Percentiles rank a stretch among this genome's conserved stretches.
These are phyloP conservation scores for Terana coerulea DNA, from an alignment of 768 basidiomycete species.

Conservation along the genomic window DNA sequence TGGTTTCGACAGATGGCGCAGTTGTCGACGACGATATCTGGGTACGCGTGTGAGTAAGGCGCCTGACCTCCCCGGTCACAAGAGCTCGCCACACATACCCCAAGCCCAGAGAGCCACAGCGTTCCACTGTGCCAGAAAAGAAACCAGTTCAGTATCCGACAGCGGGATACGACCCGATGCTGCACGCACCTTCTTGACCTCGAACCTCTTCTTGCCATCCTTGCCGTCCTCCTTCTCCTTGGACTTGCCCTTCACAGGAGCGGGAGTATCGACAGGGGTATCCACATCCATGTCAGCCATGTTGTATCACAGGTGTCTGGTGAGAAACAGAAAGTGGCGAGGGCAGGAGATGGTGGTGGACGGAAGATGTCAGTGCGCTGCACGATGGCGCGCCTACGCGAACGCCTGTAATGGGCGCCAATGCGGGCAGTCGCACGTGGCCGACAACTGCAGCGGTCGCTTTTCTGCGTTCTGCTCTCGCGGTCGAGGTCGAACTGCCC, in stretches of 20 bases:
- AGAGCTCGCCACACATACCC: conserved; percentile 50
- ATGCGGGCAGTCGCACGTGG: too few species aligned
- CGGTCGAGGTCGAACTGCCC: too few species aligned
- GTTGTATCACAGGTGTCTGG: conserved; percentile 10
- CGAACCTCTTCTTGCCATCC: conserved; percentile 79
- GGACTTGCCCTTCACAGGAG: conserved; percentile 30
- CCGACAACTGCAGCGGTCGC: too few species aligned
- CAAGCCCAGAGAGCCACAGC: conserved; percentile 98
- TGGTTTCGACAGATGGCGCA: conserved; percentile 99
- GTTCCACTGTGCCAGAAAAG: conserved; percentile 76
- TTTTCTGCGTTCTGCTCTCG: too few species aligned
- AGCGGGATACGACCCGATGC: not conserved
- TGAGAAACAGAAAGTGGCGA: not conserved
- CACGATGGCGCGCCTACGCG: conserved; percentile 11
- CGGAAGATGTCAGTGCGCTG: not conserved
- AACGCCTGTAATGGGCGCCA: not conserved
- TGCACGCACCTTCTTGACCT: conserved; percentile 92
- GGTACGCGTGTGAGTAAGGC: conserved; percentile 1
- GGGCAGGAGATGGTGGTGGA: conserved; percentile 1
- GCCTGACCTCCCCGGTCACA: not conserved
- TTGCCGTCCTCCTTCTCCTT: conserved; percentile 58
- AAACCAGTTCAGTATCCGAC: not conserved
- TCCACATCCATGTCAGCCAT: conserved; percentile 79
- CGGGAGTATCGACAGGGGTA: conserved; percentile 33
- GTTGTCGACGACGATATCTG: conserved; percentile 98